Base-by-base conservation (phyloP, 2,329 filamentous ascomycete species). In the Periconia digitata region DNA sequence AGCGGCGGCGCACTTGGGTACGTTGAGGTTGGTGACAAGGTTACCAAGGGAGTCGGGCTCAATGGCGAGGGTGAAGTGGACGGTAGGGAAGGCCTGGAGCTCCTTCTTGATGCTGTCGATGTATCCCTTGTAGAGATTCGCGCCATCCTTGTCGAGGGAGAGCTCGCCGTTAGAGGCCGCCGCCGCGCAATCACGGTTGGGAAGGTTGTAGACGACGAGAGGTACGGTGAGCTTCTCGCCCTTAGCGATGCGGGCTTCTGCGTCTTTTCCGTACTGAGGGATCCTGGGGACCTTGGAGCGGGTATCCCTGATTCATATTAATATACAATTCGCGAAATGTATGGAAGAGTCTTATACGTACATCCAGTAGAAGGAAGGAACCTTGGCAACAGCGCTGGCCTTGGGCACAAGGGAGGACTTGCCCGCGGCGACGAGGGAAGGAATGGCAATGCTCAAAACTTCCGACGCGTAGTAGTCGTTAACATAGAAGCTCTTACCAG, bases 91-190 rank as follows among this genome's bases (percentile, higher is more conserved):
- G 15, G 73, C 70, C 56, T 79, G 74, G 55, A 85, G 55, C 46
- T 79, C 65, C 49, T 72, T 63, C 43, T 74, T 76, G 54, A 85
- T 82, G 35, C 72, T 68, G 66, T 80, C 76, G 49, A 80, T 79
- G 54, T 80, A 80, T 15, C 23, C 34, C 58, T 78, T 74, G 67
- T 81, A 81, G 12, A 77, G 73, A 23, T 67, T 71, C 37, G 76
- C 64, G 17, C 78, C 71, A 40, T 77, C 66, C 50, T 83, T 69
- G 49, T 77, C 80, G 49, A 83, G 79, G 10, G 73, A 70, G 34
- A 81, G 77, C 65, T 85, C 82, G 54, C 82, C 82, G 59, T 85
- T 85, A 52, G 81, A 84, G n/a, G 82, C 81, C 60, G 79, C 72
- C 38, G 82, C 82, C n/a, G 82, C 77, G 58, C 82, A 85, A 61